Base-by-base conservation (phyloP, 768 basidiomycete genomes). In the Leccinum sublutescens region DNA sequence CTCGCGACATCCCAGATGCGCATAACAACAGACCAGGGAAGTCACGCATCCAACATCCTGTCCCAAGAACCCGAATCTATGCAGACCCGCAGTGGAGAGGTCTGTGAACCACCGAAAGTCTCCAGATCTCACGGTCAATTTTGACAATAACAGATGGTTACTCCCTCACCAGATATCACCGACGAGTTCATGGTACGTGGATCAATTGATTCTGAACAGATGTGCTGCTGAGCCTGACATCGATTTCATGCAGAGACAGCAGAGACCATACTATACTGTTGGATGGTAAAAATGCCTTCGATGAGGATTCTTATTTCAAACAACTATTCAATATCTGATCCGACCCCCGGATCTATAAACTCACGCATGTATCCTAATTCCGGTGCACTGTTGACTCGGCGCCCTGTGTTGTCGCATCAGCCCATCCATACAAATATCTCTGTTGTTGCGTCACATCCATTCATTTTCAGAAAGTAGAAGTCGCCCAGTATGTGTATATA, bases 1-100 rank as follows among this genome's bases (percentile, higher is more conserved):
- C 59, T 65, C 51, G 56, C 68, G 7, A 65, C 64, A 5, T 73
- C 73, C 64, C 70, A 71, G 43, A 70, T 69, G 50, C 58, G 27
- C 57, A 60, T 6, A 19, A 19, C 43, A 45, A 45, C 19, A 45
- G 43, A 45, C 19, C 40, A 48, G 12, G 50, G 10, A 15, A 53
- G 25, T n/a, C 57, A 21, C 2, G 40, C 59, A 25, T 33, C 53
- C 19, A 58, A 3, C 6, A 31, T 63, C 23, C 56, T 54, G 9
- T 38, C 65, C 29, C 65, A 62, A 21, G 17, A 21, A 2, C 5
- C 25, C 14, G n/a, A 50, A 4, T 10, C n/a, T 31, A 23, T 31
- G 1, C 62, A 61, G 31, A 25, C 17, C 19, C 23, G 2, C 7
- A 23, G 12, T 15, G 45, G 23, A 45, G 57, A 57, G 54, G 69